These are phyloP conservation scores for Penicillium sp. DNA, from an alignment of 2,329 filamentous ascomycete species.

Conservation along the genomic window DNA sequence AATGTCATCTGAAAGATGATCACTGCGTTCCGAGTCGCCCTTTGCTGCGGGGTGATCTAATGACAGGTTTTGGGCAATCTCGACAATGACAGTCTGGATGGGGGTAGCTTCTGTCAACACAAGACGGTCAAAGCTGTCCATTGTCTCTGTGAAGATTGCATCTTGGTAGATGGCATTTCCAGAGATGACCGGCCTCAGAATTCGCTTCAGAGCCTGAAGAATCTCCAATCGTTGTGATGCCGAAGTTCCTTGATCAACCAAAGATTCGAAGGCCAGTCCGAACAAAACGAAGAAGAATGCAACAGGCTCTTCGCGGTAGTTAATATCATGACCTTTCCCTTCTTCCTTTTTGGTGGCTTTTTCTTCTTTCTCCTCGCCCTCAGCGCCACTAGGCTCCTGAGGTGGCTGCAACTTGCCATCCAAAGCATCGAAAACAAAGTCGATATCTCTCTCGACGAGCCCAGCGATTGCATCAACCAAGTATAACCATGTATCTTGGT, in stretches of 20 bases:
- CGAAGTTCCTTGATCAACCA: slow-evolving; percentile 70
- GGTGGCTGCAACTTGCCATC: slow-evolving; percentile 61
- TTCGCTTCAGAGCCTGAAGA: slow-evolving; percentile 83
- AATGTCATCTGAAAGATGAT: slow-evolving; percentile 88
- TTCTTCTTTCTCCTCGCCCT: slow-evolving; percentile 19
- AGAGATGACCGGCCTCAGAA: slow-evolving; percentile 83
- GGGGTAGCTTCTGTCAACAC: slow-evolving; percentile 83
- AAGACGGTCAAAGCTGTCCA: slow-evolving; percentile 86
- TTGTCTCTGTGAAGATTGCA: slow-evolving; percentile 90
- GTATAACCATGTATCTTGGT: slow-evolving; percentile 94
- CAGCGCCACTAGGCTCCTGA: slow-evolving; percentile 19
- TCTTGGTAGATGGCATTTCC: slow-evolving; percentile 95
- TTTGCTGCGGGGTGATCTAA: slow-evolving; percentile 84
- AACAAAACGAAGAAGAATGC: slow-evolving; percentile 99
- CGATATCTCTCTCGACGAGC: slow-evolving; percentile 92
- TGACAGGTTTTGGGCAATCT: slow-evolving; percentile 83
- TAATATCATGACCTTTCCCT: slow-evolving; percentile 68
- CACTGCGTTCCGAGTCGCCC: slow-evolving; percentile 55
- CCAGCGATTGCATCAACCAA: slow-evolving; percentile 95
- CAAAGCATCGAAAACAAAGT: slow-evolving; percentile 91
- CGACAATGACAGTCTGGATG: slow-evolving; percentile 84
- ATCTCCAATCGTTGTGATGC: slow-evolving; percentile 77
- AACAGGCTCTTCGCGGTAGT: slow-evolving; percentile 93
- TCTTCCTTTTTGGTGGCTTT: slow-evolving; percentile 23
- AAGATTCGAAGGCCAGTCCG: slow-evolving; percentile 87